phyloP scores from a whole-genome alignment of 1,139 yeast genomes.

The Candida pseudoviswanathii region DNA sequence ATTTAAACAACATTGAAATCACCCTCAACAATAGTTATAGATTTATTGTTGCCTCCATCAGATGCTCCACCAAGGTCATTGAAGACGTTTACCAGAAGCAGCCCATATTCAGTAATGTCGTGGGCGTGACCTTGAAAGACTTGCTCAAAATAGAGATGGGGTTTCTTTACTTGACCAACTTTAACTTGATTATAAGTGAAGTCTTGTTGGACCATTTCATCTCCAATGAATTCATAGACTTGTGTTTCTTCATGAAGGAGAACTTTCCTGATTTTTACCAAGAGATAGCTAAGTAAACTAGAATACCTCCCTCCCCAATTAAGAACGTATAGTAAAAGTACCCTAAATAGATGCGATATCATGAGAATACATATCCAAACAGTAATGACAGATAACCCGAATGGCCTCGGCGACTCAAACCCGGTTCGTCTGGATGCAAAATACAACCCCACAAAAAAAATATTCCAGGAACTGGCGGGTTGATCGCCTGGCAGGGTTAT shows the following conservation, averaged over 20 bases:
- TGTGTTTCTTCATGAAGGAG: conserved; percentile 22
- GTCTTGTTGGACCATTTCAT: conserved; percentile 35
- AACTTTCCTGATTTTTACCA: conserved; percentile 12
- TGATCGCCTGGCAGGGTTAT: too few species aligned
- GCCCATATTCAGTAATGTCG: conserved; percentile 45
- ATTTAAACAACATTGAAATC: conserved; percentile 33
- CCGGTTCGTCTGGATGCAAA: too few species aligned
- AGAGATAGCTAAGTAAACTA: background rate
- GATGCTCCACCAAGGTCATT: conserved; percentile 46
- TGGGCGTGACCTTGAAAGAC: conserved; percentile 44
- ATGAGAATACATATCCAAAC: background rate
- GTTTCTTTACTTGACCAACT: conserved; percentile 44
- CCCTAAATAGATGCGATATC: background rate
- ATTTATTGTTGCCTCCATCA: conserved; percentile 42
- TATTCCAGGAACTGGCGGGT: too few species aligned
- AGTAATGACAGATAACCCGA: conserved; percentile 38
- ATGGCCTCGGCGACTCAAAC: background rate
- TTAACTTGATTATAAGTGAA: conserved; percentile 42
- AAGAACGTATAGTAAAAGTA: conserved; percentile 16
- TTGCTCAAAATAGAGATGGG: conserved; percentile 44
- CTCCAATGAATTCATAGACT: conserved; percentile 28
- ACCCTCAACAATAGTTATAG: conserved; percentile 40
- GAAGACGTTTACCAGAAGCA: conserved; percentile 51
- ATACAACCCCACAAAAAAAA: too few species aligned
- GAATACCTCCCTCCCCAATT: background rate